These are phyloP conservation scores for Ephemerocybe angulata DNA, from an alignment of 768 basidiomycete species.

Conservation along the genomic window DNA sequence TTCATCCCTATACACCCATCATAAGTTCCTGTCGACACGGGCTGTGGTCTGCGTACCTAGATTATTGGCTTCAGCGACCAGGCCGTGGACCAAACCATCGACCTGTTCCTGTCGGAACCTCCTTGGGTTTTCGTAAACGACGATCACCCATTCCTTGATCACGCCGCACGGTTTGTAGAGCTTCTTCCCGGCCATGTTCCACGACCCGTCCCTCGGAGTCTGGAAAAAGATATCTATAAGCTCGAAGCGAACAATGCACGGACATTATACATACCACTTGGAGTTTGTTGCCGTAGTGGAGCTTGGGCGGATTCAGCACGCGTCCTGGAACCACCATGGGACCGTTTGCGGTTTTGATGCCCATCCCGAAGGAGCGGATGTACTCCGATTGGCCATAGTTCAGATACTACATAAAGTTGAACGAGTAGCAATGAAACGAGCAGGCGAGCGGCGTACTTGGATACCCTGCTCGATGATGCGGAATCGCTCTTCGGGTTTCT, in stretches of 20 bases:
- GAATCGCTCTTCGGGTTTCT: slow-evolving; percentile 55
- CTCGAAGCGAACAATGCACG: slow-evolving; percentile 18
- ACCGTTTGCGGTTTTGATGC: slow-evolving; percentile 41
- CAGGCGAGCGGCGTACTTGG: slow-evolving; percentile 29
- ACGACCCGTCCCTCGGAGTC: slow-evolving; percentile 62
- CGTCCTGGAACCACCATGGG: slow-evolving; percentile 55
- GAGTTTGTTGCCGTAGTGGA: slow-evolving; percentile 52
- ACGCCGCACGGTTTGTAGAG: slow-evolving; percentile 48
- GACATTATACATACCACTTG: background rate
- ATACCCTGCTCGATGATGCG: slow-evolving; percentile 50
- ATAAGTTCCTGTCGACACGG: slow-evolving; percentile 38
- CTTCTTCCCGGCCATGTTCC: slow-evolving; percentile 80
- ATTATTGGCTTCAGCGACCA: slow-evolving; percentile 42
- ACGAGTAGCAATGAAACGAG: background rate
- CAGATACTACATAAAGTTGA: slow-evolving; percentile 38
- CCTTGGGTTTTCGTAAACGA: slow-evolving; percentile 54
- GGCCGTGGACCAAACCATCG: slow-evolving; percentile 48
- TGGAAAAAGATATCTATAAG: slow-evolving; percentile 23
- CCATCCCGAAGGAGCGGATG: slow-evolving; percentile 65
- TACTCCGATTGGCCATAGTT: slow-evolving; percentile 71
- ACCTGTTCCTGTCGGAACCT: slow-evolving; percentile 48
- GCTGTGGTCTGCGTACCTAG: slow-evolving; percentile 50
- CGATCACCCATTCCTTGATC: slow-evolving; percentile 60
- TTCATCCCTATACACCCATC: slow-evolving; percentile 53
- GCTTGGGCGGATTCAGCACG: slow-evolving; percentile 54